Conservation (phyloP, 306 rosid species). For the Biancaea sappan region DNA sequence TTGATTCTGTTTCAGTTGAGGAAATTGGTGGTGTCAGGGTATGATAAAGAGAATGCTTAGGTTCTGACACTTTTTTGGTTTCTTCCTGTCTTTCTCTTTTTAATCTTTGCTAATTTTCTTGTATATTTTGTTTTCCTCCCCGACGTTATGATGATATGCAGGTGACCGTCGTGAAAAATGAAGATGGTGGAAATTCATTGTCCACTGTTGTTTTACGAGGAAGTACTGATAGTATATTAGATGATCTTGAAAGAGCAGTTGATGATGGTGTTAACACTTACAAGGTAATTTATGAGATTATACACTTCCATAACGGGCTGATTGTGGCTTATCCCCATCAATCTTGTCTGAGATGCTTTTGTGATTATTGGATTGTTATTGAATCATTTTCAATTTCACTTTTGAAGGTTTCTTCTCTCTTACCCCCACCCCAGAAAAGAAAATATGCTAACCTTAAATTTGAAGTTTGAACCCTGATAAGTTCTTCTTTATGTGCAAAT, state of each 20-base stretch:
- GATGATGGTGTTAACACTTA: conserved; percentile 94
- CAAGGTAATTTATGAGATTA: conserved; percentile 57
- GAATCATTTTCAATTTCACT: conserved; percentile 14
- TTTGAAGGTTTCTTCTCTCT: background rate
- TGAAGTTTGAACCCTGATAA: conserved; percentile 3
- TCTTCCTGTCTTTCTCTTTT: background rate
- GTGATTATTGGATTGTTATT: background rate
- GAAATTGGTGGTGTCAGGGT: conserved; percentile 96
- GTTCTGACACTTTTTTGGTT: conserved; percentile 20
- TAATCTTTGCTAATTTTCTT: background rate
- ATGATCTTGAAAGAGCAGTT: conserved; percentile 94
- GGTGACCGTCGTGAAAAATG: conserved; percentile 77
- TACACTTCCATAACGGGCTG: conserved; percentile 14
- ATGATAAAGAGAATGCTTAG: conserved; percentile 32
- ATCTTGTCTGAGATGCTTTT: conserved; percentile 2
- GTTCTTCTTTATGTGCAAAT: conserved; percentile 26
- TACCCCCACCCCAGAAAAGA: background rate
- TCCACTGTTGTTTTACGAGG: conserved; percentile 79
- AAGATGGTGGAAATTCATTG: conserved; percentile 87
- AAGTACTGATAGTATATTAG: conserved; percentile 84
- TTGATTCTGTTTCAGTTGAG: conserved; percentile 80
- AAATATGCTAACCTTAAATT: conserved; percentile 3
- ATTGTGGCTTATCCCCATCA: background rate
- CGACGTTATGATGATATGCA: conserved; percentile 24
- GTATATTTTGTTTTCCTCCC: background rate